Evolutionary conservation across 176 grass and related monocot genomes (phyloP).

Genomic region (Chloris gayana): DNA sequence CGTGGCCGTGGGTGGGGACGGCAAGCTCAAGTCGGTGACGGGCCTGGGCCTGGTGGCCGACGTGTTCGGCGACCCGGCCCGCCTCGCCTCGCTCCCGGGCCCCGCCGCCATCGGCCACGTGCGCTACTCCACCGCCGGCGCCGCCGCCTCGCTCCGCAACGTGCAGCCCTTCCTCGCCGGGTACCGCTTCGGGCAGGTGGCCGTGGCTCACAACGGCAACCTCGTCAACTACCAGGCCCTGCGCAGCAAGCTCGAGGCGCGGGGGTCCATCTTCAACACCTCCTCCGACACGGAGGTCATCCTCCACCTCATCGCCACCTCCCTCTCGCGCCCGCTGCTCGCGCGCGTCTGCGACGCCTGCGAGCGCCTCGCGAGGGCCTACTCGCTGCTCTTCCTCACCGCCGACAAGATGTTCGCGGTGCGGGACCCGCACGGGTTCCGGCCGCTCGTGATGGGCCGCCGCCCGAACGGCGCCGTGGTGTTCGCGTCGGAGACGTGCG

Average conservation of each 20-base stretch:
- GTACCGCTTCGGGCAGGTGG: conserved; percentile 59
- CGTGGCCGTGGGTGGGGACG: conserved; percentile 52
- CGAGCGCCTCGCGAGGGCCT: conserved; percentile 58
- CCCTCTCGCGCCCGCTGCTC: conserved; percentile 59
- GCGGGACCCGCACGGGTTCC: conserved; percentile 78
- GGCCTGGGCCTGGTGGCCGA: conserved; percentile 63
- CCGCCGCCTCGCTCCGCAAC: conserved; percentile 49
- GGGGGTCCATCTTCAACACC: conserved; percentile 71
- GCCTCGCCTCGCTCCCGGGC: conserved; percentile 51
- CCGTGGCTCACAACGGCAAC: conserved; percentile 81
- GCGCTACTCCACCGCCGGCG: conserved; percentile 72
- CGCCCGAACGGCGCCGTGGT: conserved; percentile 58
- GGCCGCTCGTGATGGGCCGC: conserved; percentile 76
- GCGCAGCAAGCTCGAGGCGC: conserved; percentile 58
- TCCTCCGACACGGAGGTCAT: conserved; percentile 79
- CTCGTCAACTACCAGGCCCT: conserved; percentile 68
- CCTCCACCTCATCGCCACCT: conserved; percentile 73
- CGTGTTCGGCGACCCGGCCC: conserved; percentile 51
- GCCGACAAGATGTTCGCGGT: conserved; percentile 68
- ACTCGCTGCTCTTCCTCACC: conserved; percentile 70
- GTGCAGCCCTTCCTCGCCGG: conserved; percentile 69
- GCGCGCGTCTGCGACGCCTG: conserved; percentile 65
- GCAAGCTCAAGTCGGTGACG: conserved; percentile 53
- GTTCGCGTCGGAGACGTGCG: conserved; percentile 83
- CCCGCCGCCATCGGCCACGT: conserved; percentile 64